Percentiles rank a stretch among this genome's conserved stretches.
Conservation (phyloP, 257 asterid species). For the Petrea volubilis region DNA sequence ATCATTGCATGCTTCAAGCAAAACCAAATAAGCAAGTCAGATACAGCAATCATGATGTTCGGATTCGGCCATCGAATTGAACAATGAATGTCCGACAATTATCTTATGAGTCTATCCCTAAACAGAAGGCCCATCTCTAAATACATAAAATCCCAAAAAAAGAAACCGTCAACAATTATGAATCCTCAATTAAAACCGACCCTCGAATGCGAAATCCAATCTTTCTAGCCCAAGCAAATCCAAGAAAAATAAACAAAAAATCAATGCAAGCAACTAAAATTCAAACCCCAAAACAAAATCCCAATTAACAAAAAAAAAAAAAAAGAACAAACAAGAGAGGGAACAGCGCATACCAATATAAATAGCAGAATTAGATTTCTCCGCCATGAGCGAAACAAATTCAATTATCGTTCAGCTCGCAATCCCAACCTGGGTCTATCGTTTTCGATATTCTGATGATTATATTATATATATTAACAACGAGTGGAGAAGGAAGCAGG, state of each 20-base stretch:
- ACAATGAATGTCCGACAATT: background rate
- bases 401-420: conserved; percentile 2
- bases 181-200: background rate
- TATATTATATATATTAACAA: background rate
- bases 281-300: background rate
- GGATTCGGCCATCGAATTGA: background rate
- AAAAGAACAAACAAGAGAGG: background rate
- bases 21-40: background rate
- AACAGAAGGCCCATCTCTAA: background rate
- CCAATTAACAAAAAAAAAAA: background rate
- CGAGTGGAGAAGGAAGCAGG: background rate
- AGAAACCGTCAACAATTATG: background rate
- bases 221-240: background rate
- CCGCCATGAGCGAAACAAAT: conserved; percentile 45
- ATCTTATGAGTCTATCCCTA: background rate
- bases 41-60: background rate
- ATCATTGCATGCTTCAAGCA: background rate
- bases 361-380: conserved; percentile 48
- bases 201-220: background rate
- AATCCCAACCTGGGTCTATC: conserved; percentile 6
- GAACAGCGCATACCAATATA: conserved; percentile 57
- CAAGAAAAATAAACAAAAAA: background rate
- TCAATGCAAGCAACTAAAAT: background rate
- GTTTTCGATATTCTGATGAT: background rate
- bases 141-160: background rate